Evolutionary conservation across 345 rosid species (phyloP).

Genomic region (Microthlaspi erraticum): DNA sequence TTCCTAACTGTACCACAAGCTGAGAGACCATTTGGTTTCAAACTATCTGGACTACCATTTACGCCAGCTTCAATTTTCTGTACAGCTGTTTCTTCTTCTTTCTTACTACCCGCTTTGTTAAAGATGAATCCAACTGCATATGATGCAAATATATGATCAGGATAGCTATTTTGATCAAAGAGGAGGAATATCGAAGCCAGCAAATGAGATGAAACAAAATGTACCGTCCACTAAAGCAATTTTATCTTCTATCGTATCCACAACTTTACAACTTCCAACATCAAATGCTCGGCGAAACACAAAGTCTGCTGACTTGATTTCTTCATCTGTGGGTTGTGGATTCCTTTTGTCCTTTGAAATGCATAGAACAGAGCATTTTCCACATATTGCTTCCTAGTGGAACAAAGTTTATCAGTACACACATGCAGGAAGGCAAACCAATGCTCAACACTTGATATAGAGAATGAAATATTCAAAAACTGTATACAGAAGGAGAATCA

Average conservation of each 20-base stretch:
- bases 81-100: conserved; percentile 37
- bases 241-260: conserved; percentile 63
- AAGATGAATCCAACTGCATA: conserved; percentile 72
- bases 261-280: conserved; percentile 53
- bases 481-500: conserved; percentile 20
- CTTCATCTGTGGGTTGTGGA: conserved; percentile 61
- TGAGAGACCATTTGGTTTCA: conserved; percentile 33
- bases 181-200: conserved; percentile 20
- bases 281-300: conserved; percentile 76
- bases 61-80: conserved; percentile 36
- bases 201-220: conserved; percentile 18
- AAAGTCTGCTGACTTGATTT: conserved; percentile 62
- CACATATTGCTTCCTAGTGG: conserved; percentile 80
- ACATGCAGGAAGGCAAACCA: conserved; percentile 18
- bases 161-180: conserved; percentile 24
- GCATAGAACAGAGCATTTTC: conserved; percentile 91
- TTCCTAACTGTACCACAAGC: conserved; percentile 38
- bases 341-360: conserved; percentile 76
- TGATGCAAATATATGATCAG: conserved; percentile 22
- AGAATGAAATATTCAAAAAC: conserved; percentile 4
- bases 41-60: conserved; percentile 28
- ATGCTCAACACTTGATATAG: conserved; percentile 21
- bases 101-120: conserved; percentile 51
- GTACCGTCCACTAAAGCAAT: conserved; percentile 77
- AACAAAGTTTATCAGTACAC: conserved; percentile 28